phyloP scores from a whole-genome alignment of 2,329 filamentous ascomycete species.

The Botryotinia globosa region DNA sequence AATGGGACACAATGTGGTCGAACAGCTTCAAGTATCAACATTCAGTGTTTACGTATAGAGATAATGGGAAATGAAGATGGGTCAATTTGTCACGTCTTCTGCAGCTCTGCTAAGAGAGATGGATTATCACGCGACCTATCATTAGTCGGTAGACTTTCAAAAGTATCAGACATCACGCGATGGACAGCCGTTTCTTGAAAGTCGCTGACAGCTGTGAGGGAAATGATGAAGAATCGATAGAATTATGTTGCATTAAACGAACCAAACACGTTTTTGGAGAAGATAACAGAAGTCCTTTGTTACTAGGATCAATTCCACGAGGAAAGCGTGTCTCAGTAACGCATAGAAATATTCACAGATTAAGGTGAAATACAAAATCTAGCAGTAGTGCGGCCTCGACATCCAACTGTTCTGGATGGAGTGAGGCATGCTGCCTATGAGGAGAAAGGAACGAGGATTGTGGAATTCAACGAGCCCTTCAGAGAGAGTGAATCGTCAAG shows the following conservation, averaged over 20 bases:
- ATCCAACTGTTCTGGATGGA: neutral
- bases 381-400: neutral
- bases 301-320: neutral
- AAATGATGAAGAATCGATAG: neutral
- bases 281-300: neutral
- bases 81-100: neutral
- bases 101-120: too few species aligned
- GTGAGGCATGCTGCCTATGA: neutral
- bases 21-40: neutral
- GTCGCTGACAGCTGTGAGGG: fast-evolving
- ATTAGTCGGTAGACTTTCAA: neutral
- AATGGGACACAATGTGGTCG: neutral
- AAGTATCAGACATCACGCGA: neutral
- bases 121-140: neutral
- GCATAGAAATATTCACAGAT: neutral
- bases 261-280: neutral
- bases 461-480: neutral
- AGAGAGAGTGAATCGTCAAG: neutral
- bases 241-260: neutral
- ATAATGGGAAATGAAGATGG: neutral
- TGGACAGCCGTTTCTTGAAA: neutral
- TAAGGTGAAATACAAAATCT: neutral
- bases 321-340: neutral
- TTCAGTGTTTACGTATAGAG: neutral
- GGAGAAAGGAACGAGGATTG: neutral